Conservation (phyloP, 257 asterid species). For the Nicotiana attenuata region DNA sequence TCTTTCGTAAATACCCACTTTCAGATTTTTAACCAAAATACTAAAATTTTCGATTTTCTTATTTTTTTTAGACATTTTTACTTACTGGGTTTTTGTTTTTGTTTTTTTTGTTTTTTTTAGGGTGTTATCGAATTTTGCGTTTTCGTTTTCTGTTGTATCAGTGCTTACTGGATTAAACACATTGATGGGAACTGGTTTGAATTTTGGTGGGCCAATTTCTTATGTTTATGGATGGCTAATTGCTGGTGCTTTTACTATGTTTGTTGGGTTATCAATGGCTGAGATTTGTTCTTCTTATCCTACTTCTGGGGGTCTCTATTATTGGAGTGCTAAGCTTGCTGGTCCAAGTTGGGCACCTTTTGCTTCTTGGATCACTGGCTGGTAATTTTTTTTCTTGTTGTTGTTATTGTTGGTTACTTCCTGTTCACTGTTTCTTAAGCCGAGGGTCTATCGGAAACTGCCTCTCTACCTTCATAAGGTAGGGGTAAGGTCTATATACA, state of each 20-base stretch:
- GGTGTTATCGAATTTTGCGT: conserved; percentile 81
- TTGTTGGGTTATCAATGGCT: conserved; percentile 89
- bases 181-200: conserved; percentile 76
- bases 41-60: background rate
- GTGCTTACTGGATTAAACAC: conserved; percentile 93
- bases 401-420: no score
- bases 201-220: conserved; percentile 80
- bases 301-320: conserved; percentile 97
- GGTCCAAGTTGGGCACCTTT: conserved; percentile 98
- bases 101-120: conserved; percentile 30
- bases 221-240: conserved; percentile 87
- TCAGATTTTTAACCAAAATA: background rate
- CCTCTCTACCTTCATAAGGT: no score
- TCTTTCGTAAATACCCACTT: conserved; percentile 66
- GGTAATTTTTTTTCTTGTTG: conserved; percentile 29
- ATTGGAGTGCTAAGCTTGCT: conserved; percentile 98
- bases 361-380: conserved; percentile 98
- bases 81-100: background rate
- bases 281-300: conserved; percentile 97
- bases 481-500: no score
- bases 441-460: no score
- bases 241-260: conserved; percentile 73
- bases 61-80: conserved; percentile 1
- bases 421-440: no score
- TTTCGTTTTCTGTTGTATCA: conserved; percentile 83